Evolutionary conservation across 352 stramenopile species (phyloP), one percentile per base, ranked within the genome.

Genomic region (Phytopythium sindhum): DNA sequence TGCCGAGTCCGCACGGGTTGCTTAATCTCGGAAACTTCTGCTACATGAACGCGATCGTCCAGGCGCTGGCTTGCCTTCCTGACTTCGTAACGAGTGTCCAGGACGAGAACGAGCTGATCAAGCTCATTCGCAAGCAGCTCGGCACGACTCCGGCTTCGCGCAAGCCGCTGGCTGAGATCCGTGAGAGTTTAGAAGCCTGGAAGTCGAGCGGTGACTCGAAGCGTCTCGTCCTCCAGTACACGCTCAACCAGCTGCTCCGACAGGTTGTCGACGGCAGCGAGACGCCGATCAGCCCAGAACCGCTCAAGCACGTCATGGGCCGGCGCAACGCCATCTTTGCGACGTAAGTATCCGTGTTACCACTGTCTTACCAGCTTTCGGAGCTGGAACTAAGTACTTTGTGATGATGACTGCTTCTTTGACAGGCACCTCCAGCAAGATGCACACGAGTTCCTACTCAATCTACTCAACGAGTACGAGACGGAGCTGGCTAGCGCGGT

Each of bases 11-110:
- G 1, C 87, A 93, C 41, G 96, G 96, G n/a, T 75, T 99, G 23
- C 65, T 97, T 23, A 99, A 99, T 68, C 71, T 99, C 19, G 96
- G 96, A 58, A 94, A 96, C 63, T 94, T 89, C 61, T 96, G 88
- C 71, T 96, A 96, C 67, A 95, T 99, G 80, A 99, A 99, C 70
- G 88, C 89, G 15, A 98, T 98, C 26, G 64, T 98, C 12, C 88
- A 96, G 56, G 79, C 88, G 3, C 64, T 96, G 17, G 75, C 86
- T 17, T 74, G 75, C n/a, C 57, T 96, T 37, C 82, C 84, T 26
- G 83, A 78, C 8, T 96, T 96, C 57, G 64, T 81, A 14, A 60
- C 63, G 9, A 67, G 67, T 54, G 44, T 90, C 19, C 68, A 81
- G 59, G 72, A 85, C 14, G 73, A 88, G 48, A 82, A 89, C 11